Base-by-base conservation (phyloP, 2,329 filamentous ascomycete genomes). In the Fusarium graminum region DNA sequence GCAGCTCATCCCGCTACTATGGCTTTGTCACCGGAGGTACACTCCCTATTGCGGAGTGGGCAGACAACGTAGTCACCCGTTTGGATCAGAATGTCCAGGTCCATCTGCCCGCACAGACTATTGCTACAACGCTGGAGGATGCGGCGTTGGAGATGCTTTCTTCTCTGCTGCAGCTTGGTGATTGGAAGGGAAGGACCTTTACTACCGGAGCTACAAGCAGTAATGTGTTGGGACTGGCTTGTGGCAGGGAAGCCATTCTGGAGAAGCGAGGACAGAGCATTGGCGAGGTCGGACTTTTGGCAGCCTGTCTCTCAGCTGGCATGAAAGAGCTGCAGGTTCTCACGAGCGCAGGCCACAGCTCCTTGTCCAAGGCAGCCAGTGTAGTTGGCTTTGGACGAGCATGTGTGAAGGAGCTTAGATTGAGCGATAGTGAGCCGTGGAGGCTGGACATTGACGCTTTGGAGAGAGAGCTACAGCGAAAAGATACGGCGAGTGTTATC, bases 1-100 rank as follows among this genome's bases (percentile, higher is more conserved):
- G 87, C 67, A 83, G 85, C 40, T 88, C 85, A 41, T 78, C 87
- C 12, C 87, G 88, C 53, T 97, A 96, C 82, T 96, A 92, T 76
- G 94, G 93, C 59, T 97, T 97, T 75, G 91, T 97, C 7, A 97
- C 90, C 0, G 94, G 94, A 42, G 91, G 92, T 14, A 83, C 85
- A 9, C 91, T 94, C 0, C 92, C 93, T 7, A 88, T 93, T 25
- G 93, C 93, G 30, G 85, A 90, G 69, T 86, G 92, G 52, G 94
- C 93, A 2, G 94, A 97, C 76, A 91, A 93, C 66, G 79, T 97
- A n/a, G 93, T 94, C 62, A 89, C 89, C 7, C 85, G 87, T 10
- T 86, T 90, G 62, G 94, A 97, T 75, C 92, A 97, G 75, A 97
- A 94, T 76, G 89, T 93, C 6, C 86, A 90, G 58, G 92, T 97